These are phyloP conservation scores for Apiospora marii DNA, from an alignment of 2,329 filamentous ascomycete genomes.

Conservation along the genomic window DNA sequence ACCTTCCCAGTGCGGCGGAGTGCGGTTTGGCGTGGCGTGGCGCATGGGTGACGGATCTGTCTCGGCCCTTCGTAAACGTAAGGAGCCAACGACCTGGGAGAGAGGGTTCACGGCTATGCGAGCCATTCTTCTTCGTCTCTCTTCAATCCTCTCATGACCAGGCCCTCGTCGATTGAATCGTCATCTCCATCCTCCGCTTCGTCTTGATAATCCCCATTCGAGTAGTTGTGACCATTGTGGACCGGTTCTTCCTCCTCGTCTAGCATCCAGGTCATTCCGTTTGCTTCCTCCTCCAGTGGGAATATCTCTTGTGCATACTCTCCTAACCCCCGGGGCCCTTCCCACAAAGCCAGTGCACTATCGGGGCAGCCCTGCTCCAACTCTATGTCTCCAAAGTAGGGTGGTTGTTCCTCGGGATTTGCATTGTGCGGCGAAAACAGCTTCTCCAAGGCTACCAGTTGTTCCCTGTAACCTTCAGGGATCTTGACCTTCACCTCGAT, in stretches of 20 bases:
- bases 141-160: conserved; percentile 64
- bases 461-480: conserved; percentile 86
- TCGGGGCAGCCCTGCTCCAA: conserved; percentile 72
- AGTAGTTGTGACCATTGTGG: conserved; percentile 34
- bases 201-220: conserved; percentile 45
- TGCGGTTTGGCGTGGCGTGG: background rate
- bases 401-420: conserved; percentile 64
- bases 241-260: conserved; percentile 56
- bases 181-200: conserved; percentile 51
- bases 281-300: conserved; percentile 91
- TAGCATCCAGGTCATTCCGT: conserved; percentile 92
- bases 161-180: conserved; percentile 64
- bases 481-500: conserved; percentile 88
- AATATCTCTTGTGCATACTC: conserved; percentile 97
- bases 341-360: conserved; percentile 85
- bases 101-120: conserved; percentile 46
- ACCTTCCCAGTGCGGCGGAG: background rate
- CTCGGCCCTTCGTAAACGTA: background rate
- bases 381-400: conserved; percentile 66
- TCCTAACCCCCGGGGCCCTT: conserved; percentile 87
- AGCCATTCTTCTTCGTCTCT: conserved; percentile 68
- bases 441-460: conserved; percentile 75
- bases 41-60: background rate
- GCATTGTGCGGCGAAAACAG: conserved; percentile 61
- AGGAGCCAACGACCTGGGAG: background rate